Base-by-base conservation (phyloP, 306 rosid genomes). In the Astragalus membranaceus region DNA sequence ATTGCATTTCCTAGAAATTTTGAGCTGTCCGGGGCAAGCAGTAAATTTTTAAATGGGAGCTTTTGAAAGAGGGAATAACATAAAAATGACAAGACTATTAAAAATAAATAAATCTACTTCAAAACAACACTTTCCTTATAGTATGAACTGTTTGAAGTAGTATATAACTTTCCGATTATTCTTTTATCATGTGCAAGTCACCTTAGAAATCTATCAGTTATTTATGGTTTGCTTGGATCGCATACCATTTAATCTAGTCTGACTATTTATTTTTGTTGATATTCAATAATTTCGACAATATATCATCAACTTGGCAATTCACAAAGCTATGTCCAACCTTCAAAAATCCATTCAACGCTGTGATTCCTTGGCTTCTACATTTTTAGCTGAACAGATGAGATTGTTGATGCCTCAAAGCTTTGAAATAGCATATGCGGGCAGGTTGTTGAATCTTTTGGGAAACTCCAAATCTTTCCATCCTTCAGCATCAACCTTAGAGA, bases 401-500 rank as follows among this genome's bases (percentile, higher is more conserved):
- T 16, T 49, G 35, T 4, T 37, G 52, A 65, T 52, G 47, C 64
- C 43, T 77, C 82, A 94, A 63, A 94, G 90, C 83, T 94, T 94
- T 42, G 97, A 79, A 77, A 87, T 80, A 73, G 89, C 97, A 78
- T 43, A 83, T 41, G 44, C 54, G 35, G 95, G 89, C 81, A 90
- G 79, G 69, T 81, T 82, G 80, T 82, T 72, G 85, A 87, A 67
- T 87, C 95, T 94, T 58, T 78, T 78, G 36, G 96, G 97, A 71
- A 94, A 82, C 81, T 84, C 72, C 67, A 92, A 79, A 52, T 92
- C 98, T 30, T 80, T 75, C 98, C 98, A 92, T 36, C 75, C 89
- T 76, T 87, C 64, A 30, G 81, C 92, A 16, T 92, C 83, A 57
- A 88, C 52, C 74, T 76, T 85, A 8, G 88, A 81, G 83, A 88